phyloP scores from a whole-genome alignment of 2,329 filamentous ascomycete genomes.

The Incumbomyces lentus region DNA sequence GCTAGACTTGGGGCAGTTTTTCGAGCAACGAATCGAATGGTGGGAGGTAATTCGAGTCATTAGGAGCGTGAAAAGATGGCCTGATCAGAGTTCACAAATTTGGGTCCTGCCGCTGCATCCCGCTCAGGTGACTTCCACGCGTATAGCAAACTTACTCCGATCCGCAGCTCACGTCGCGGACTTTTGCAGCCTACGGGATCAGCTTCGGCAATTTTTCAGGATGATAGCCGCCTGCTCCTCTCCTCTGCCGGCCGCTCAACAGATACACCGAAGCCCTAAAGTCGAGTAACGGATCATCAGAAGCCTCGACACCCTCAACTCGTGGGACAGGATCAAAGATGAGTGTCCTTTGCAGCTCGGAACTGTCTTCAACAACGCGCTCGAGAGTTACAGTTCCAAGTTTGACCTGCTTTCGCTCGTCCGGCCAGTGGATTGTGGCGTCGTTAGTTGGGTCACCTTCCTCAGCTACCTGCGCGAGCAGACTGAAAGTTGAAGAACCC shows the following conservation, averaged over 20 bases:
- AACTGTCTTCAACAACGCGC: slow-evolving; percentile 27
- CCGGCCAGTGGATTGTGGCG: slow-evolving; percentile 44
- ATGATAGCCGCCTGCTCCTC: slow-evolving; percentile 29
- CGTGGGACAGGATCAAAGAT: slow-evolving; percentile 51
- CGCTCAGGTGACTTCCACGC: no score
- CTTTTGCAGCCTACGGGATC: background rate
- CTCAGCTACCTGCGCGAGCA: slow-evolving; percentile 42
- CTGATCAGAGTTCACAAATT: no score
- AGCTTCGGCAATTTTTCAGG: slow-evolving; percentile 2
- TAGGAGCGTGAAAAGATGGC: no score
- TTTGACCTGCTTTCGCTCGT: slow-evolving; percentile 39
- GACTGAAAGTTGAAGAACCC: slow-evolving; percentile 35
- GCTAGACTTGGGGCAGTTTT: no score
- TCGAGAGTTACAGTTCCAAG: slow-evolving; percentile 41
- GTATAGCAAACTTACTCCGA: no score
- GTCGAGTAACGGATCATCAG: slow-evolving; percentile 47
- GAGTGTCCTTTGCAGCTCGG: slow-evolving; percentile 37
- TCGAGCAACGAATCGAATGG: no score
- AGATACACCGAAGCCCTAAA: slow-evolving; percentile 47
- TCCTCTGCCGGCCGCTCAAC: slow-evolving; percentile 44
- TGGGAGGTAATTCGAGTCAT: no score
- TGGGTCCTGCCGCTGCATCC: no score
- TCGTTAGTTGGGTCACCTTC: slow-evolving; percentile 40
- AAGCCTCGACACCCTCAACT: slow-evolving; percentile 43
- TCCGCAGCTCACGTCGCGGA: background rate